Conservation (phyloP, 2,329 filamentous ascomycete genomes). For the Pyrenochaeta sp. region DNA sequence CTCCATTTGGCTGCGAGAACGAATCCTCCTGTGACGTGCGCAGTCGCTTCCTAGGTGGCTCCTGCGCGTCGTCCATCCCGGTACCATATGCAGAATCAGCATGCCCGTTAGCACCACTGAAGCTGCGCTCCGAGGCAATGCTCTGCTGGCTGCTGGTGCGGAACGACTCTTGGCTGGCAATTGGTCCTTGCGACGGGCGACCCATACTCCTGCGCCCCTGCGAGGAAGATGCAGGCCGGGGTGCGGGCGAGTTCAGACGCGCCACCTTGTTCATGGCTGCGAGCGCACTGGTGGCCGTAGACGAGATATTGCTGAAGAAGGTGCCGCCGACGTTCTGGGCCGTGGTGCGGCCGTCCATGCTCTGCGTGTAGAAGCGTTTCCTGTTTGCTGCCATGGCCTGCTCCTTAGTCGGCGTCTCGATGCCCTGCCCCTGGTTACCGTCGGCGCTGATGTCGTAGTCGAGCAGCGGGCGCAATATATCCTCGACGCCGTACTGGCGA, state of each 20-base stretch:
- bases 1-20: constrained; percentile 54
- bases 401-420: constrained; percentile 97
- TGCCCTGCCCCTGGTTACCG: constrained; percentile 73
- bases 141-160: constrained; percentile 81
- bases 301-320: constrained; percentile 97
- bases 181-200: constrained; percentile 72
- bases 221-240: constrained; percentile 68
- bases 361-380: constrained; percentile 87
- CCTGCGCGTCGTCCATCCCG: constrained; percentile 63
- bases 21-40: constrained; percentile 57
- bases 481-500: constrained; percentile 78
- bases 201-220: constrained; percentile 74
- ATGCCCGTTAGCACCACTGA: constrained; percentile 61
- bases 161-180: constrained; percentile 71
- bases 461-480: constrained; percentile 75
- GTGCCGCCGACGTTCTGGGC: constrained; percentile 75
- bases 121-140: constrained; percentile 77
- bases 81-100: constrained; percentile 75
- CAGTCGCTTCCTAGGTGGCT: constrained; percentile 83
- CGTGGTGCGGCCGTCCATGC: constrained; percentile 72
- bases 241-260: constrained; percentile 83
- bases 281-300: constrained; percentile 89
- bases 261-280: constrained; percentile 94
- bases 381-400: constrained; percentile 94
- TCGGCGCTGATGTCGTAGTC: constrained; percentile 84